These are phyloP conservation scores for Ganoderma lingzhi DNA, from an alignment of 1,284 basidiomycete species.

Conservation along the genomic window DNA sequence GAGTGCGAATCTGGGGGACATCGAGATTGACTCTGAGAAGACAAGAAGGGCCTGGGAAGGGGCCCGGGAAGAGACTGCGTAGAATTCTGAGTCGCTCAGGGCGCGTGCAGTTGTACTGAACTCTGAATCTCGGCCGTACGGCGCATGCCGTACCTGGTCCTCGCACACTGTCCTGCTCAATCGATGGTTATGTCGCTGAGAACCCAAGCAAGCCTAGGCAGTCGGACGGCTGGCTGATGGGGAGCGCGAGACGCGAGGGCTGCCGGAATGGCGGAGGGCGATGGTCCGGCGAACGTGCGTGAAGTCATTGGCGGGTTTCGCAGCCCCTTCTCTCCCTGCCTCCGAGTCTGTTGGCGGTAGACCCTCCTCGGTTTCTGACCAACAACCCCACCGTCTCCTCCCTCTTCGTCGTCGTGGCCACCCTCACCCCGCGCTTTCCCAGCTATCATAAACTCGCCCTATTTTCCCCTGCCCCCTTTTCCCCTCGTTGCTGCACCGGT, in stretches of 20 bases:
- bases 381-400: not conserved
- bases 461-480: constrained; percentile 22
- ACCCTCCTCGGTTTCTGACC: constrained; percentile 1
- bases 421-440: constrained; percentile 27
- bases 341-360: not conserved
- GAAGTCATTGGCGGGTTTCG: constrained; percentile 39
- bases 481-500: constrained; percentile 24
- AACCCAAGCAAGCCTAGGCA: not conserved
- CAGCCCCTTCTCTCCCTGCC: constrained; percentile 5
- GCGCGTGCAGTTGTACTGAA: constrained; percentile 17
- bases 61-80: constrained; percentile 12
- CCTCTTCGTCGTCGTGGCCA: not conserved
- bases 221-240: constrained; percentile 17
- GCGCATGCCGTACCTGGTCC: constrained; percentile 4
- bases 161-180: not conserved
- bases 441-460: constrained; percentile 33
- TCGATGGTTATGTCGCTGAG: constrained; percentile 10
- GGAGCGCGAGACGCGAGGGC: constrained; percentile 14
- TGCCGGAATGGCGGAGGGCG: constrained; percentile 26
- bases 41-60: constrained; percentile 25
- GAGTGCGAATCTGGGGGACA: constrained; percentile 23
- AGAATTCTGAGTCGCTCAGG: constrained; percentile 4
- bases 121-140: constrained; percentile 1
- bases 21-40: constrained; percentile 20
- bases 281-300: constrained; percentile 53